Conservation (phyloP, 2,329 filamentous ascomycete genomes). For the Diaporthe aspalathi region DNA sequence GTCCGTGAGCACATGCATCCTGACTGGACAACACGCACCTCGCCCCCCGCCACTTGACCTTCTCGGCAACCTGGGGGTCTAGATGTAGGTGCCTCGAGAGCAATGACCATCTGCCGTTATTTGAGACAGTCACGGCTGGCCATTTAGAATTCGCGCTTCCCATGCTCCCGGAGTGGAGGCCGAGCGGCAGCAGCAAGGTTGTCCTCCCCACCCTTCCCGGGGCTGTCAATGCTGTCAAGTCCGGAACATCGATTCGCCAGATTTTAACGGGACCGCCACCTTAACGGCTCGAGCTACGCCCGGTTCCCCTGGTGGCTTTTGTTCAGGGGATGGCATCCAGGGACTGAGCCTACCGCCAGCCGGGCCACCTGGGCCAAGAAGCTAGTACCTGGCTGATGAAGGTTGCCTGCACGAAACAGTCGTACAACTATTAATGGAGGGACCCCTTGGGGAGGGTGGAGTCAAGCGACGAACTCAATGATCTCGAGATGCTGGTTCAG, state of each 20-base stretch:
- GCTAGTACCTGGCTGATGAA: background rate
- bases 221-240: slow-evolving; percentile 19
- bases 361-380: slow-evolving; percentile 9
- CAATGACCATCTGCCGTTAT: background rate
- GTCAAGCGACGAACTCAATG: background rate
- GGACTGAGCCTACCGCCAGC: background rate
- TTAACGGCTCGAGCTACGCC: slow-evolving; percentile 7
- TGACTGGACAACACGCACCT: background rate
- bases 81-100: background rate
- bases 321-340: background rate
- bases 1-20: background rate
- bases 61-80: background rate
- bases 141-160: background rate
- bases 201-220: background rate
- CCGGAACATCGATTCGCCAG: background rate
- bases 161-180: background rate
- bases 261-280: background rate
- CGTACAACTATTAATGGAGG: background rate
- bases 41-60: slow-evolving; percentile 10
- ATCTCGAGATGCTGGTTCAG: background rate
- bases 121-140: background rate
- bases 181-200: background rate
- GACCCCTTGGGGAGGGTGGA: no score
- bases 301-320: slow-evolving; percentile 10
- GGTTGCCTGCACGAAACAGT: background rate